Evolutionary conservation across 2,329 filamentous ascomycete genomes (phyloP), one percentile per base, ranked within the genome.

Genomic region (Biscogniauxia marginata): DNA sequence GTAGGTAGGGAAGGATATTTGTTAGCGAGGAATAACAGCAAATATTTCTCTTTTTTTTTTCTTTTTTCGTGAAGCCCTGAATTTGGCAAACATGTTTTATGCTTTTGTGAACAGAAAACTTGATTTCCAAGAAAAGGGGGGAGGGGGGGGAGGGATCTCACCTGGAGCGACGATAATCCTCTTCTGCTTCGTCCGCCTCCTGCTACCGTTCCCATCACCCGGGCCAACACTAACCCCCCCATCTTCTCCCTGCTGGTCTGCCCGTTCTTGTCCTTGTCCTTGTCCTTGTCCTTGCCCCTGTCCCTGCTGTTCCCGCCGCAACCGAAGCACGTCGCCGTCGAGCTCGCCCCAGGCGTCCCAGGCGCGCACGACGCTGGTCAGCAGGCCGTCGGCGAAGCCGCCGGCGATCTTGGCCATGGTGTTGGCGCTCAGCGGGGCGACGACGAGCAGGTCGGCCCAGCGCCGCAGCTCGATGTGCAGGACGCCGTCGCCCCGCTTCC

Each of bases 381-480:
- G 71, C 6, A 98, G 76, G 55, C 88, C 88, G 67, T 96, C 91
- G 46, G 85, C 86, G 60, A 96, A 79, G 0, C 95, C 95, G 21
- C 83, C 82, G 0, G 84, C 84, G 61, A 98, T 84, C 74, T 96
- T 96, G 6, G 92, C 93, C 68, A 98, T 78, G 3, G 86, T 86
- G 68, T 97, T 96, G 11, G 93, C 93, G 54, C 85, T 89, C 57
- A 97, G 73, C 0, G 93, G 93, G 8, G 89, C 89, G 57, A 97
- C 82, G 16, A 93, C 80, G 66, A 96, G 79, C 2, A 96, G 67
- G 70, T 96, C 83, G 0, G 91, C 91, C 93, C 78, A 83, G 30
- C 89, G 81, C 24, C 93, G 80, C 53, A 97, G 76, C 72, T 96
- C 91, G 64, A 99, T 98, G 69, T 99, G 95, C 54, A 98, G 75